phyloP scores from a whole-genome alignment of 768 basidiomycete genomes.

The Lactarius deliciosus region DNA sequence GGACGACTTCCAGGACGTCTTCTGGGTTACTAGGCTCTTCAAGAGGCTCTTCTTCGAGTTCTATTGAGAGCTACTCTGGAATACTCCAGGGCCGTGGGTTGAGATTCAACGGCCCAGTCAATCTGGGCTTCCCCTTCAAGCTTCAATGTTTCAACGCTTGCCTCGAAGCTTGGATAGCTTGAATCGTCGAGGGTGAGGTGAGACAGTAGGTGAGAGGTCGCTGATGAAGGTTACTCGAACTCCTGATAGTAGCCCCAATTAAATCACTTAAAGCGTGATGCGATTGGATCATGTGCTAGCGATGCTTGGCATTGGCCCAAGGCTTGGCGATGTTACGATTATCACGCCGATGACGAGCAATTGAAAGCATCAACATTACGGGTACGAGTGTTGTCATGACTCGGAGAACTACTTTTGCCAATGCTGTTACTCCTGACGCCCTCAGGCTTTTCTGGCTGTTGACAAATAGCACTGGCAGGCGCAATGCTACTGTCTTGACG shows the following conservation, averaged over 20 bases:
- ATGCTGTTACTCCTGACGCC: background rate
- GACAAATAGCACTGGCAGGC: background rate
- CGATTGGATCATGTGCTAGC: background rate
- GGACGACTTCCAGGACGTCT: background rate
- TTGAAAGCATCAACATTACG: too few relatives aligned
- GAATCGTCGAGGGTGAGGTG: background rate
- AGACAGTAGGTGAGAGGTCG: background rate
- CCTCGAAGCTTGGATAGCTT: background rate
- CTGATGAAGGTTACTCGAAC: background rate
- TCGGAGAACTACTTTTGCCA: background rate
- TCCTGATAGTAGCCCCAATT: background rate
- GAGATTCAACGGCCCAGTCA: too few relatives aligned
- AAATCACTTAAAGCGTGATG: background rate
- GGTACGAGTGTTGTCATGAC: background rate
- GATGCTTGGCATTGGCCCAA: too few relatives aligned
- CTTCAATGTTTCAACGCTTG: too few relatives aligned
- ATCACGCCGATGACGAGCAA: background rate
- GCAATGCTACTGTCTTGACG: background rate
- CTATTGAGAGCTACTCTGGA: background rate
- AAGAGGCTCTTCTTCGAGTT: background rate
- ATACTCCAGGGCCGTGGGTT: too few relatives aligned
- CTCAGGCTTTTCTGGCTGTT: background rate
- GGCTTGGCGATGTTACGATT: background rate
- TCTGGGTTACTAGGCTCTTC: background rate
- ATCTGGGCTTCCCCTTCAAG: too few relatives aligned